These are phyloP conservation scores for Crithidia acanthocephali DNA, from an alignment of 208 protist genomes.

Conservation along the genomic window DNA sequence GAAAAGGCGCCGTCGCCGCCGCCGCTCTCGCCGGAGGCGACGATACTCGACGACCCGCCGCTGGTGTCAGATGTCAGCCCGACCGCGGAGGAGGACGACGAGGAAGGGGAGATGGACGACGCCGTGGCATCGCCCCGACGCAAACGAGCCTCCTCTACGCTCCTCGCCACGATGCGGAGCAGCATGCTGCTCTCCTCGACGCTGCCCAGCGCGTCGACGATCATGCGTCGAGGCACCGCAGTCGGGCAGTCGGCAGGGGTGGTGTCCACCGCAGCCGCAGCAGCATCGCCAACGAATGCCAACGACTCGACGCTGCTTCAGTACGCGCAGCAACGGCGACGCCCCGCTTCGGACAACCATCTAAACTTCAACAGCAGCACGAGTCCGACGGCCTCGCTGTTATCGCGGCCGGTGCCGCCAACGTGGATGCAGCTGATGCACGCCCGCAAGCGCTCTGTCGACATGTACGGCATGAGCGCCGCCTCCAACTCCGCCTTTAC, in stretches of 20 bases:
- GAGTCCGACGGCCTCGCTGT: background rate
- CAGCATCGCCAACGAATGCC: background rate
- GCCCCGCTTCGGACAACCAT: background rate
- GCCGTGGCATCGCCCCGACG: background rate
- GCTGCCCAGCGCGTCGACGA: background rate
- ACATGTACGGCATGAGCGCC: background rate
- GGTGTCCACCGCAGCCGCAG: background rate
- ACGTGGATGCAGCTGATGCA: conserved; percentile 9
- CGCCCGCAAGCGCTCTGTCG: background rate
- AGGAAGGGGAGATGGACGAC: background rate
- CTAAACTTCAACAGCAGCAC: background rate
- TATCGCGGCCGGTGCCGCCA: background rate
- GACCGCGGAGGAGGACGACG: conserved; percentile 5
- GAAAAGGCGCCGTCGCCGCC: conserved; percentile 4
- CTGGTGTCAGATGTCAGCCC: background rate
- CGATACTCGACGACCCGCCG: conserved; percentile 4
- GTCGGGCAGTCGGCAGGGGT: background rate
- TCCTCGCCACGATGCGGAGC: background rate
- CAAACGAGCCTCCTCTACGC: background rate
- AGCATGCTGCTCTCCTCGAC: background rate
- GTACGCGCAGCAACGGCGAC: background rate
- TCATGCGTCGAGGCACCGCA: background rate
- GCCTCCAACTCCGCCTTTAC: conserved; percentile 14
- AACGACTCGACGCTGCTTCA: conserved; percentile 8
- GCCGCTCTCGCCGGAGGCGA: conserved; percentile 1